A percentile compares a stretch with the other conserved stretches of the same genome.
Conservation (phyloP, 75 land plant species). For the Pinus taeda region DNA sequence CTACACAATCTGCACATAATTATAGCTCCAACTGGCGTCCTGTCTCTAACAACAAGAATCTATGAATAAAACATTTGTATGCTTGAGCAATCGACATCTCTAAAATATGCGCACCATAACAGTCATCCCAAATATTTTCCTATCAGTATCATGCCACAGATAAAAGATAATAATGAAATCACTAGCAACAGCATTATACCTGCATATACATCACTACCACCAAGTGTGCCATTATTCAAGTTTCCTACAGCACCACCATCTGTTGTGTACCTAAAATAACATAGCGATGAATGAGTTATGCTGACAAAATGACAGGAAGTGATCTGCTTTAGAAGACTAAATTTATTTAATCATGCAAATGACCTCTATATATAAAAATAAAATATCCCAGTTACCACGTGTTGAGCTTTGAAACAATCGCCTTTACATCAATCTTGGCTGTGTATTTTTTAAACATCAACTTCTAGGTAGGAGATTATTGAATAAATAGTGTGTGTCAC, state of each 20-base stretch:
- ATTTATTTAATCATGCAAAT: no score
- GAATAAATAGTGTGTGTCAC: no score
- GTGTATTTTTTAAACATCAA: no score
- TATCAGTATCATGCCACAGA: neutral
- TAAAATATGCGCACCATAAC: neutral
- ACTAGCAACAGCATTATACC: slow-evolving; percentile 32
- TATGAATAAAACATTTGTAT: neutral
- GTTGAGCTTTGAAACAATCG: no score
- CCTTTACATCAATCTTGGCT: no score
- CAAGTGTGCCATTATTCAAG: slow-evolving; percentile 64
- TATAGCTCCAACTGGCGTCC: no score
- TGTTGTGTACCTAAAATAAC: slow-evolving; percentile 78
- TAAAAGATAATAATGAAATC: neutral
- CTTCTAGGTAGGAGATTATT: no score
- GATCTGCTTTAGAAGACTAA: neutral
- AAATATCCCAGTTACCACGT: neutral
- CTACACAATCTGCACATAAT: no score
- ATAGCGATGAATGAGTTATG: neutral
- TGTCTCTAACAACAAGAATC: neutral
- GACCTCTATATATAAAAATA: neutral
- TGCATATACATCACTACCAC: slow-evolving; percentile 61
- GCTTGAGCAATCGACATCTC: neutral
- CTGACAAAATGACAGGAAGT: neutral
- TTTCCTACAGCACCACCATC: slow-evolving; percentile 76
- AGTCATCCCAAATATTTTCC: neutral